Conservation (phyloP, 1,139 yeast genomes). For the Hanseniaspora gamundiae region DNA sequence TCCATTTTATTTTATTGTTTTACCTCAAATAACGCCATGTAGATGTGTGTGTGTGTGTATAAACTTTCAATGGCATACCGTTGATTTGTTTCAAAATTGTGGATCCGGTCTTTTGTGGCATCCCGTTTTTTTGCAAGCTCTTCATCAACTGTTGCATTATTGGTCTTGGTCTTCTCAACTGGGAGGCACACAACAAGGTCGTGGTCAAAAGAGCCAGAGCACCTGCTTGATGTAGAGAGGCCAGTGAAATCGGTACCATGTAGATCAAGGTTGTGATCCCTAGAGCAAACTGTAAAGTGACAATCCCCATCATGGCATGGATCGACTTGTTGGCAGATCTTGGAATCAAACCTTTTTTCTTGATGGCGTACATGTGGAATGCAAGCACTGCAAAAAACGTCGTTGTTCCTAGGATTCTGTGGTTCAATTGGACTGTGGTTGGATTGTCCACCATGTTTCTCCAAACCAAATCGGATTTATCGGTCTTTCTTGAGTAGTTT, state of each 20-base stretch:
- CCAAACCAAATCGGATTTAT: slow-evolving; percentile 72
- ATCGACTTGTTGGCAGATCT: slow-evolving; percentile 41
- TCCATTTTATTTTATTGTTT: too few species aligned
- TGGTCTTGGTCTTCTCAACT: slow-evolving; percentile 58
- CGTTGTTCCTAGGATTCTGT: slow-evolving; percentile 72
- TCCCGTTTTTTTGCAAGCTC: background rate
- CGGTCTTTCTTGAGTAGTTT: slow-evolving; percentile 53
- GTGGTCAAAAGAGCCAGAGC: slow-evolving; percentile 81
- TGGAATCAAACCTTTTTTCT: slow-evolving; percentile 51
- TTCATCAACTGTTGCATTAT: slow-evolving; percentile 17
- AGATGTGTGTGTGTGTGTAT: too few species aligned
- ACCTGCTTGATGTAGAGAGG: slow-evolving; percentile 96
- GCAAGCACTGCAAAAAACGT: slow-evolving; percentile 65
- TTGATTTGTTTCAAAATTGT: background rate
- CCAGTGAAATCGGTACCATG: slow-evolving; percentile 84
- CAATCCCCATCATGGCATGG: slow-evolving; percentile 70
- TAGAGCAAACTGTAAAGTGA: slow-evolving; percentile 64
- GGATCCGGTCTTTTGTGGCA: background rate
- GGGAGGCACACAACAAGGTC: slow-evolving; percentile 56
- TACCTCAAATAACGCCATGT: too few species aligned
- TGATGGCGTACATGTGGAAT: slow-evolving; percentile 48
- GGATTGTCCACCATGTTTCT: slow-evolving; percentile 92
- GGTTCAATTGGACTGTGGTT: slow-evolving; percentile 86
- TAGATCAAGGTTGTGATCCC: slow-evolving; percentile 81
- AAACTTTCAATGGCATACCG: background rate